Evolutionary conservation across 345 rosid species (phyloP).

Genomic region (Ceriops tagal): DNA sequence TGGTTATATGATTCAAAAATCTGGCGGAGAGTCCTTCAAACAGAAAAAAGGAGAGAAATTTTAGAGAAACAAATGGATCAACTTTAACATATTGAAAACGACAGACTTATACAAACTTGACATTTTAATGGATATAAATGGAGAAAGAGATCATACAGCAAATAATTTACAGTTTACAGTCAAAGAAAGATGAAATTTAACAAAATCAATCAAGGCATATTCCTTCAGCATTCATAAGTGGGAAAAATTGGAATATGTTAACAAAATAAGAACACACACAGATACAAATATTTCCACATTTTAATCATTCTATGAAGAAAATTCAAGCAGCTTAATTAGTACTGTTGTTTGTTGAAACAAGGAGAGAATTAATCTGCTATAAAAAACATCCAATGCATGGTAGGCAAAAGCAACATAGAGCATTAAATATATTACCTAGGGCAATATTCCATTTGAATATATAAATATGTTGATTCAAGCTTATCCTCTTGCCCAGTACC

Average conservation of each 20-base stretch:
- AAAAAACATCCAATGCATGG: not conserved
- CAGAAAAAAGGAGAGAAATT: slow-evolving; percentile 4
- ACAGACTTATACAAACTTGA: not conserved
- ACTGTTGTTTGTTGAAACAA: not conserved
- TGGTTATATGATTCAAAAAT: slow-evolving; percentile 78
- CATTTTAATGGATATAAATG: not conserved
- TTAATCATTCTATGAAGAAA: too few relatives aligned
- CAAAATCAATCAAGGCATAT: too few relatives aligned
- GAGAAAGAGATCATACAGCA: not conserved
- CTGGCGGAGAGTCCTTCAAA: slow-evolving; percentile 81
- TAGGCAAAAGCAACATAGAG: not conserved
- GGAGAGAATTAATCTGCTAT: not conserved
- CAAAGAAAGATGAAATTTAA: too few relatives aligned
- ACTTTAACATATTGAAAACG: too few relatives aligned
- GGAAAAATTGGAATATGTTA: too few relatives aligned
- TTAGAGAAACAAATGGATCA: not conserved
- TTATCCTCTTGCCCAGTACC: slow-evolving; percentile 65
- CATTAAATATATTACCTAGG: slow-evolving; percentile 56
- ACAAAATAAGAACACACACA: not conserved
- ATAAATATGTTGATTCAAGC: slow-evolving; percentile 74
- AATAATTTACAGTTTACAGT: too few relatives aligned
- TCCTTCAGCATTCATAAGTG: too few relatives aligned
- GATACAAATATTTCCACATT: not conserved
- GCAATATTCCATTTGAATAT: slow-evolving; percentile 96
- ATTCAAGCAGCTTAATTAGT: not conserved